Evolutionary conservation across 2,329 filamentous ascomycete genomes (phyloP).

Genomic region (Ceratocystis smalleyi): DNA sequence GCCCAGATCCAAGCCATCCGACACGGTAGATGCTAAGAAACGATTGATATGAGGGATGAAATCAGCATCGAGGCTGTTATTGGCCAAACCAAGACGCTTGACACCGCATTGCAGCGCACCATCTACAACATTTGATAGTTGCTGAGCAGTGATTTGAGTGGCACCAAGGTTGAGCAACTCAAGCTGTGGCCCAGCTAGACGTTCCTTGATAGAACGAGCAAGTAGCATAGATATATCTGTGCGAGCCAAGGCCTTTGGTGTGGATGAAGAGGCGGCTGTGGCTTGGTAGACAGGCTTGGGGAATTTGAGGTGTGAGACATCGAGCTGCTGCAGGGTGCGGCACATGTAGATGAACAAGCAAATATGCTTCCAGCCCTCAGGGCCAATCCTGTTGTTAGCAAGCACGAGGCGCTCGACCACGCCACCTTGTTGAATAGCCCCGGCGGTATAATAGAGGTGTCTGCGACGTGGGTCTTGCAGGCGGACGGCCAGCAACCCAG

Average conservation of each 20-base stretch:
- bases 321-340: conserved; percentile 67
- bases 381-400: conserved; percentile 81
- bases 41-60: conserved; percentile 60
- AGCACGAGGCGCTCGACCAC: conserved; percentile 75
- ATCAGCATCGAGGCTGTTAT: conserved; percentile 60
- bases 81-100: conserved; percentile 64
- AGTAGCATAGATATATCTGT: conserved; percentile 44
- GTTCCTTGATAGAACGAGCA: conserved; percentile 58
- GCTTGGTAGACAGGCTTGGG: conserved; percentile 28
- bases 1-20: conserved; percentile 76
- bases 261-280: conserved; percentile 19
- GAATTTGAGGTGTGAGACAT: conserved; percentile 73
- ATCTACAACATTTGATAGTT: conserved; percentile 64
- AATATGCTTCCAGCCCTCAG: conserved; percentile 82
- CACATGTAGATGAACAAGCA: conserved; percentile 83
- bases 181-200: conserved; percentile 58
- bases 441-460: conserved; percentile 21
- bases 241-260: conserved; percentile 29
- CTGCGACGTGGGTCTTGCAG: conserved; percentile 39
- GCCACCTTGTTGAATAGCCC: conserved; percentile 41
- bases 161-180: conserved; percentile 74
- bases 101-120: conserved; percentile 66
- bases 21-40: conserved; percentile 61
- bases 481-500: conserved; percentile 69
- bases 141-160: conserved; percentile 54